Base-by-base conservation (phyloP, 1,284 basidiomycete species). In the Irpex lacteus region DNA sequence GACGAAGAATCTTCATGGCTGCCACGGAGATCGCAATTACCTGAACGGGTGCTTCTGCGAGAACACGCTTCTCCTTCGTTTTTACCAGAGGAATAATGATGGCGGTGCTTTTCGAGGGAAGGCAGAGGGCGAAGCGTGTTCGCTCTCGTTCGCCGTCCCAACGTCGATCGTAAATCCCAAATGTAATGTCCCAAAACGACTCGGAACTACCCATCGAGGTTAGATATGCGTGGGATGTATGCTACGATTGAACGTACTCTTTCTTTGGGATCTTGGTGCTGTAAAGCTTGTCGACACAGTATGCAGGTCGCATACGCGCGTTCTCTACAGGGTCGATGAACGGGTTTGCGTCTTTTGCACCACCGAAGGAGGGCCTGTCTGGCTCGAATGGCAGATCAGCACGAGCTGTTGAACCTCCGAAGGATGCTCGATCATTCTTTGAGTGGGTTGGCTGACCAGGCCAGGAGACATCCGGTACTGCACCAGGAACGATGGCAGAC, bases 211-310 rank as follows among this genome's bases (percentile, higher is more conserved):
- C 66, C 61, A 60, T 60, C 61, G 61, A 58, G 70, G 21, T 47
- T 21, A 54, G 37, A 32, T 18, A 26, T 18, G 2, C 32, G 5
- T 3, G 37, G 44, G 2, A 66, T 60, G 2, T 36, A 3, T 4
- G 26, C 32, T 65, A 70, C 38, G 70, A 59, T 21, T 9, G 4
- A 37, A 79, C 89, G 77, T 71, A 91, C 90, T 85, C 82, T 53
- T 74, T 71, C 53, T 76, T 74, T 0, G 79, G 69, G 6, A 88
- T 78, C 36, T 84, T 78, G 50, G 84, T 80, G 6, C 81, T 80
- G 61, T 80, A 76, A n/a, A 92, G 67, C 59, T 77, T 82, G 72
- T 87, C 85, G 71, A 89, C 83, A 86, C 87, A 92, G 69, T 86
- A 87, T 0, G 86, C 80, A 0, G 88, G 83, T 59, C 86, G 86